phyloP scores from a whole-genome alignment of 2,329 filamentous ascomycete species.

The Lithohypha guttulata region DNA sequence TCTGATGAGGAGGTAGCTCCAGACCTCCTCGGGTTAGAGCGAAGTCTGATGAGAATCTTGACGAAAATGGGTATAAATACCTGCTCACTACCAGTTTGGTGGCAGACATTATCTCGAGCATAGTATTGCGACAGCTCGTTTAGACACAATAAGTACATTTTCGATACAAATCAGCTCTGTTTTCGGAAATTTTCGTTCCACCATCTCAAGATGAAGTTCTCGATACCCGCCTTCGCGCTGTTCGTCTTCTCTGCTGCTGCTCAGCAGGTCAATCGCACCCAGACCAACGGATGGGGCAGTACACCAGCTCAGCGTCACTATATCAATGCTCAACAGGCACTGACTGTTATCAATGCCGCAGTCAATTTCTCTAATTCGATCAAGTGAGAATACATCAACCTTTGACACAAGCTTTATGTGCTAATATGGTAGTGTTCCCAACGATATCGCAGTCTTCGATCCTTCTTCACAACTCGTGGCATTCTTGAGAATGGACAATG shows the following conservation, averaged over 20 bases:
- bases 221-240: not conserved
- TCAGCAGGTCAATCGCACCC: constrained; percentile 6
- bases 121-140: too few relatives aligned
- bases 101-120: too few relatives aligned
- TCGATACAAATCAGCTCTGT: too few relatives aligned
- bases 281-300: constrained; percentile 11
- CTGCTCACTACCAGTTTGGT: too few relatives aligned
- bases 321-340: constrained; percentile 13
- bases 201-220: not conserved
- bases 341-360: constrained; percentile 11
- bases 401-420: too few relatives aligned
- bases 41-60: too few relatives aligned
- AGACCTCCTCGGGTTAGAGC: too few relatives aligned
- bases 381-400: constrained; percentile 4
- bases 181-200: too few relatives aligned
- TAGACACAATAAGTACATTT: too few relatives aligned
- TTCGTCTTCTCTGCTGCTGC: not conserved
- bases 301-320: constrained; percentile 12
- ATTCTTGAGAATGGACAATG: constrained; percentile 16
- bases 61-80: too few relatives aligned
- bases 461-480: constrained; percentile 12
- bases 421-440: constrained; percentile 10
- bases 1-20: too few relatives aligned
- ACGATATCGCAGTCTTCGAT: constrained; percentile 17
- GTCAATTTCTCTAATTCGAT: too few relatives aligned